Base-by-base conservation (phyloP, 768 basidiomycete species). In the Holtermanniella nyarrowii region DNA sequence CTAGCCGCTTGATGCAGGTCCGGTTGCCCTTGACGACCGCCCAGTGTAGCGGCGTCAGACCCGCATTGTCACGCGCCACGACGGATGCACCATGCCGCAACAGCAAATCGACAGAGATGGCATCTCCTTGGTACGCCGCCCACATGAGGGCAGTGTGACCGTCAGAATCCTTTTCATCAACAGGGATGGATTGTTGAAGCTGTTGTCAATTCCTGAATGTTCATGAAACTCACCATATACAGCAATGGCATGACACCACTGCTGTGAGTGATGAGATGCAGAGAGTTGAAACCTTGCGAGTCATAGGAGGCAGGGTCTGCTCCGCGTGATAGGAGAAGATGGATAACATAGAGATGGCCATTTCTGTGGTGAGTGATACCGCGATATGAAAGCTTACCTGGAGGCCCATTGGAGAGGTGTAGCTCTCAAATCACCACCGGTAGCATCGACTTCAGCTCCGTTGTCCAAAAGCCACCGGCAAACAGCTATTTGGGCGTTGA, bases 381-480 rank as follows among this genome's bases (percentile, higher is more conserved):
- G 11, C 5, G 18, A 5, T 10, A 23, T 46, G 26, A 42, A 21
- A 3, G 4, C 4, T 5, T n/a, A 75, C 73, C 75, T 81, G 2
- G 93, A 89, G 0, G 95, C 95, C 95, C 95, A 99, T 70, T 96
- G 91, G 76, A 97, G 79, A 0, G 95, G 90, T 1, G 91, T 93
- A 1, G 91, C 93, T 24, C 84, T 77, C 24, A 99, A 79, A 71
- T 97, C 93, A 3, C 95, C 95, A 18, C 95, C 95, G 7, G 85
- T 74, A 2, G 88, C 87, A 58, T 99, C 95, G 18, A 97, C 86
- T 49, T 93, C 88, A 0, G 93, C 93, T 20, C 91, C 93, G 61
- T 88, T 82, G 58, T 90, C 87, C 27, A 99, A 76, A 16, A 99
- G 77, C 59, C 83, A 86, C 26, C 84, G 80, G 72, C 89, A 95